Percentiles rank a stretch among this genome's conserved stretches.
Evolutionary conservation across 78 protist genomes (phyloP).

Genomic region (Paratrimastix pyriformis): DNA sequence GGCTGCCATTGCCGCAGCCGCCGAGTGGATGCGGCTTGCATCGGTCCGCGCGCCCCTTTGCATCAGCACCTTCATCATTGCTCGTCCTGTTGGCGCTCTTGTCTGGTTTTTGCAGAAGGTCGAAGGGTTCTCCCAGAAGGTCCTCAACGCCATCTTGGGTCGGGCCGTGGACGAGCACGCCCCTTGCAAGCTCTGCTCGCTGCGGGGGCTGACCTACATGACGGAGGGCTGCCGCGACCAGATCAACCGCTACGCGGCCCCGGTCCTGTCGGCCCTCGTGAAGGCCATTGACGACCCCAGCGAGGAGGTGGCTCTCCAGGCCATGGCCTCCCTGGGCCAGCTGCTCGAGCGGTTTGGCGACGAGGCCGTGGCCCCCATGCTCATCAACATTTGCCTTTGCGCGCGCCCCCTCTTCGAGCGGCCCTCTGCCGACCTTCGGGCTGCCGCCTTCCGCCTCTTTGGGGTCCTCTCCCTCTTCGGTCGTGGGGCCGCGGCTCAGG

Average conservation of each 20-base stretch:
- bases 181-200: constrained; percentile 20
- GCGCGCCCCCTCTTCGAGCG: constrained; percentile 49
- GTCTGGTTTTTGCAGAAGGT: constrained; percentile 31
- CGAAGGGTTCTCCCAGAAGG: constrained; percentile 19
- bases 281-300: too few species aligned
- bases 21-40: too few species aligned
- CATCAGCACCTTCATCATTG: too few species aligned
- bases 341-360: constrained; percentile 25
- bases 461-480: constrained; percentile 47
- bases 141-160: constrained; percentile 36
- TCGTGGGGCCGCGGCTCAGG: constrained; percentile 29
- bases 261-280: constrained; percentile 47
- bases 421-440: constrained; percentile 42
- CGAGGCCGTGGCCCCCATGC: constrained; percentile 41
- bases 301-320: constrained; percentile 53
- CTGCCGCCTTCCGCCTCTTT: constrained; percentile 45
- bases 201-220: constrained; percentile 46
- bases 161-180: constrained; percentile 28
- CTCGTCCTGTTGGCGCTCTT: too few species aligned
- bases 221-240: constrained; percentile 32
- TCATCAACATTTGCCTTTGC: constrained; percentile 51
- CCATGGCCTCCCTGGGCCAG: constrained; percentile 49
- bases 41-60: too few species aligned
- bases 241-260: constrained; percentile 47
- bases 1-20: constrained; percentile 24